phyloP scores from a whole-genome alignment of 441 rosid species.

The Biscutella laevigata region DNA sequence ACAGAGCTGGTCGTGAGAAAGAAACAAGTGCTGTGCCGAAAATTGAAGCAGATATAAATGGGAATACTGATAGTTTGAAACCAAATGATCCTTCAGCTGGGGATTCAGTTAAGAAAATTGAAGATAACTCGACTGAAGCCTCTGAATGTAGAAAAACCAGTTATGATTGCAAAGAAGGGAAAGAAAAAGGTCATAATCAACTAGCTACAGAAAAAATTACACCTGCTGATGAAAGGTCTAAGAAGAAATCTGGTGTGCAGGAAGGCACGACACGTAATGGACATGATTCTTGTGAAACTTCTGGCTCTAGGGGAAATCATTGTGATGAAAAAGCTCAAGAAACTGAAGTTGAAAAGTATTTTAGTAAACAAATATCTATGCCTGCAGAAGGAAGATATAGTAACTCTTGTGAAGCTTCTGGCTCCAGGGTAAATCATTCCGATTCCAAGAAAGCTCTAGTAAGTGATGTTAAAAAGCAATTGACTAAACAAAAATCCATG shows the following conservation, averaged over 20 bases:
- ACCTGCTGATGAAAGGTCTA: constrained; percentile 17
- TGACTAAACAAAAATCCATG: constrained; percentile 24
- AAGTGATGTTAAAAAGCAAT: constrained; percentile 6
- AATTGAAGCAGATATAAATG: constrained; percentile 6
- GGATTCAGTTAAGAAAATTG: constrained; percentile 19
- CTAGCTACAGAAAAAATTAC: constrained; percentile 15
- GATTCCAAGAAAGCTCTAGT: constrained; percentile 15
- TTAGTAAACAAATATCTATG: constrained; percentile 21
- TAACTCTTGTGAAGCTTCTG: constrained; percentile 20
- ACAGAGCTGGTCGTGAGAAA: constrained; percentile 30
- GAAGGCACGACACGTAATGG: constrained; percentile 27
- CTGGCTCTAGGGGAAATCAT: constrained; percentile 10
- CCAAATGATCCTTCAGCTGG: constrained; percentile 15
- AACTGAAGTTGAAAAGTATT: constrained; percentile 8
- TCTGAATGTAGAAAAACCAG: constrained; percentile 11
- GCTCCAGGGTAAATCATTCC: constrained; percentile 11
- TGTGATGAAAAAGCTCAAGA: constrained; percentile 21
- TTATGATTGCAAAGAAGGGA: neutral
- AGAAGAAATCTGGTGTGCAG: constrained; percentile 26
- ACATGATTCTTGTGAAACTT: constrained; percentile 17
- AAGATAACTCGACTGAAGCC: constrained; percentile 6
- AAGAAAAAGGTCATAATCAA: constrained; percentile 16
- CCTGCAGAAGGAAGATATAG: constrained; percentile 25
- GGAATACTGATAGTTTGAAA: constrained; percentile 15
- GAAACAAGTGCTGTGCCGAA: constrained; percentile 31